These are phyloP conservation scores for Physaria fendleri DNA, from an alignment of 345 rosid genomes.

Conservation along the genomic window DNA sequence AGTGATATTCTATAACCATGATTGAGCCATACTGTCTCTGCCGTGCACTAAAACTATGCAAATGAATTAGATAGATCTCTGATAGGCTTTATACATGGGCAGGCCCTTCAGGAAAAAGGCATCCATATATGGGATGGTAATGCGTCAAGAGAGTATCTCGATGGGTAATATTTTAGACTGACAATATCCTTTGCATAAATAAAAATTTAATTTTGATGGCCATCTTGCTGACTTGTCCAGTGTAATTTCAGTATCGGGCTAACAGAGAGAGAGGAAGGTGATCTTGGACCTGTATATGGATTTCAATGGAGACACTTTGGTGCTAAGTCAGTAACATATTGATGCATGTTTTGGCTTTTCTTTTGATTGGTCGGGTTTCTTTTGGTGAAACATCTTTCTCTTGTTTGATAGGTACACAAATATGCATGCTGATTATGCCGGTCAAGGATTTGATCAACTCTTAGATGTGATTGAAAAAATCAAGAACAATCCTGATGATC, in stretches of 20 bases:
- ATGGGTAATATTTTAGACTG: constrained; percentile 36
- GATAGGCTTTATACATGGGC: constrained; percentile 17
- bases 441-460: constrained; percentile 92
- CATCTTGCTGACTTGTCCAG: background rate
- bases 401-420: constrained; percentile 52
- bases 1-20: background rate
- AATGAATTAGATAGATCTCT: background rate
- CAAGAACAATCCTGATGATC: constrained; percentile 80
- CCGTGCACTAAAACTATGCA: background rate
- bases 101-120: constrained; percentile 89
- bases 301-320: constrained; percentile 99
- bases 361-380: background rate
- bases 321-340: constrained; percentile 51
- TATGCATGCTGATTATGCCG: constrained; percentile 90
- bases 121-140: constrained; percentile 94
- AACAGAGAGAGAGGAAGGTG: constrained; percentile 76
- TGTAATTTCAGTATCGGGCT: constrained; percentile 53
- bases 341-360: background rate
- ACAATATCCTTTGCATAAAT: background rate
- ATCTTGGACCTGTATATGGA: constrained; percentile 93
- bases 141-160: constrained; percentile 92
- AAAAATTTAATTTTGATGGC: background rate
- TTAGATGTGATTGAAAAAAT: constrained; percentile 74
- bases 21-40: background rate
- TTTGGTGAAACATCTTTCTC: background rate